A percentile compares a stretch with the other conserved stretches of the same genome.
phyloP scores from a whole-genome alignment of 345 rosid species.

The Sapria himalayana region DNA sequence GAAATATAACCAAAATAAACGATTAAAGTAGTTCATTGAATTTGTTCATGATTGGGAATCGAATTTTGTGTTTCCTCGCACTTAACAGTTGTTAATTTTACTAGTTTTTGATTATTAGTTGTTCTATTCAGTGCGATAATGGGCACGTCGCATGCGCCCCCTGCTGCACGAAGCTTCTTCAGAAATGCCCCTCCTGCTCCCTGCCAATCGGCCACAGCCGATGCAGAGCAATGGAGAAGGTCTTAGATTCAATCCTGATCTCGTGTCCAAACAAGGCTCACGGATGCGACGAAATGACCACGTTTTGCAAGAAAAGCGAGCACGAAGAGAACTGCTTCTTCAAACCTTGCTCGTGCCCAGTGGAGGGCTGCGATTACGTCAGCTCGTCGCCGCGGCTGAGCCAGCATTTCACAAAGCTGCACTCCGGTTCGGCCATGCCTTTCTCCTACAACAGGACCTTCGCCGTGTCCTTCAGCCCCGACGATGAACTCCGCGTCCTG shows the following conservation, averaged over 20 bases:
- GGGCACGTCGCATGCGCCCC: slow-evolving; percentile 39
- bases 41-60: background rate
- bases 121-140: slow-evolving; percentile 33
- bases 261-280: slow-evolving; percentile 21
- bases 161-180: slow-evolving; percentile 26
- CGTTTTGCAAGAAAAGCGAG: slow-evolving; percentile 13
- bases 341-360: slow-evolving; percentile 37
- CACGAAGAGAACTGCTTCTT: slow-evolving; percentile 24
- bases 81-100: background rate
- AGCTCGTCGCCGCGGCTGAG: slow-evolving; percentile 20
- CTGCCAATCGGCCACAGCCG: slow-evolving; percentile 32
- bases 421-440: slow-evolving; percentile 8
- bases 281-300: slow-evolving; percentile 21
- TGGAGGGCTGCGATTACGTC: slow-evolving; percentile 17
- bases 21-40: background rate
- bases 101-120: background rate
- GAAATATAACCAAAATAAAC: background rate
- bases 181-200: slow-evolving; percentile 31
- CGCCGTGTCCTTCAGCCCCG: background rate
- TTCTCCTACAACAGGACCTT: slow-evolving; percentile 5
- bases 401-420: slow-evolving; percentile 19
- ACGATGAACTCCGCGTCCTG: slow-evolving; percentile 6
- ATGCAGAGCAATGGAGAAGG: slow-evolving; percentile 37
- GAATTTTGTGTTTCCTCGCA: background rate
- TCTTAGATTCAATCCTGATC: slow-evolving; percentile 21